Base-by-base conservation (phyloP, 805 yeast species). In the Metschnikowia henanensis region DNA sequence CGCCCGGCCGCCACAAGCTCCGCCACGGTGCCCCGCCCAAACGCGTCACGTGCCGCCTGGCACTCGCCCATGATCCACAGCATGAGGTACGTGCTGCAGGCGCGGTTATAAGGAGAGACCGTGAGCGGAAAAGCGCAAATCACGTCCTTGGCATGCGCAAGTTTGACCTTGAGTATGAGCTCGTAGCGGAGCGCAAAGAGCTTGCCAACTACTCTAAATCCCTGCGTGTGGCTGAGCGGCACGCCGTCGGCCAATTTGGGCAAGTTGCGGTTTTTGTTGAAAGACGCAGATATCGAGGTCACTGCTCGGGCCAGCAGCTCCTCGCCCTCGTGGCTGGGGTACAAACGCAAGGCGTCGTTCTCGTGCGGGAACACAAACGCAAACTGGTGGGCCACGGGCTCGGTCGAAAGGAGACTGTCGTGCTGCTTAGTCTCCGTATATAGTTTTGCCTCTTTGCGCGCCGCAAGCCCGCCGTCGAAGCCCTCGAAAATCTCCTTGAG, bases 61-160 rank as follows among this genome's bases (percentile, higher is more conserved):
- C 78, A 76, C 56, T 82, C 84, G 37, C 71, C 67, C 45, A 70
- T 50, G 15, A 82, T 78, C 75, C 84, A 73, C 46, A 68, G 70
- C 43, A 81, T 66, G 10, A 81, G 56, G 44, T 79, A 72, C 26
- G 68, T 72, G 32, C 81, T 65, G 51, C 76, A 70, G 2, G 59
- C 51, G 29, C 75, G 59, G 51, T 79, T 74, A 64, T 74, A 80
- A 1, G 83, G 81, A 21, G 82, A 67, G 0, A 83, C 68, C 1
- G 76, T 76, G 4, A 83, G 61, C 2, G 84, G 85, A 18, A 79
- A 69, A 13, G 65, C 58, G 9, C 77, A 57, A 34, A 72, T 76
- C 30, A 80, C 62, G 45, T 77, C 79, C 50, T 77, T 78, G 3
- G 77, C 75, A 30, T 71, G 76, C 15, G 61, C 59, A 18, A 78